Base-by-base conservation (phyloP, 768 basidiomycete species). In the Chalciporus sphaerocephalus region DNA sequence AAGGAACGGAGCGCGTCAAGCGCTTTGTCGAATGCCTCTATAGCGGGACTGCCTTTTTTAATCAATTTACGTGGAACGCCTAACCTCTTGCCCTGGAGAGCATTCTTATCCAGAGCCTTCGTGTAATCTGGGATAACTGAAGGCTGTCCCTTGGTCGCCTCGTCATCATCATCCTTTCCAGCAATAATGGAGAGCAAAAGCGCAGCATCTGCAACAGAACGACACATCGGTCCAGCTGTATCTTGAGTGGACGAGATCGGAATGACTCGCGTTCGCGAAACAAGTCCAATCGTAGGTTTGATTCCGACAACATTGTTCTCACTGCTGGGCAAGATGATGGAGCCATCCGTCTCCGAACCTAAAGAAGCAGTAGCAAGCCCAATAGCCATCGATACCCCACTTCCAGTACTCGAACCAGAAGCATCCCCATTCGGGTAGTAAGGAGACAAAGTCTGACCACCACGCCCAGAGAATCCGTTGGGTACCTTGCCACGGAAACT, bases 231-330 rank as follows among this genome's bases (percentile, higher is more conserved):
- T 0, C 81, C 82, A 3, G 76, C 67, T 4, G 81, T 76, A 54
- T 82, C 82, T 58, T 81, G 80, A 49, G 79, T 70, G 10, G 59
- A 62, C 1, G 78, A 80, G 17, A 79, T 77, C 1, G 81, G 81
- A 13, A 82, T 66, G 15, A 81, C 80, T 80, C n/a, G n/a, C n/a
- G n/a, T n/a, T 10, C 70, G 58, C 40, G 70, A 69, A 12, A 69
- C 71, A 2, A 72, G 56, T 15, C 73, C 74, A 1, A 72, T 52
- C 5, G 69, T 72, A 6, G 73, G 67, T 42, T 70, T 69, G 22
- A 61, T 64, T 60, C 73, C 70, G 8, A 69, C 74, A 8, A 77
- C 44, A 34, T 74, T 75, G 45, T 71, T 73, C 17, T 52, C 46
- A 38, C 65, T 68, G 34, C 68, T 64, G 0, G 76, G 77, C 12